Evolutionary conservation across 164 flowering plant genomes (phyloP), one percentile per base, ranked within the genome.

Genomic region (Piper longum): DNA sequence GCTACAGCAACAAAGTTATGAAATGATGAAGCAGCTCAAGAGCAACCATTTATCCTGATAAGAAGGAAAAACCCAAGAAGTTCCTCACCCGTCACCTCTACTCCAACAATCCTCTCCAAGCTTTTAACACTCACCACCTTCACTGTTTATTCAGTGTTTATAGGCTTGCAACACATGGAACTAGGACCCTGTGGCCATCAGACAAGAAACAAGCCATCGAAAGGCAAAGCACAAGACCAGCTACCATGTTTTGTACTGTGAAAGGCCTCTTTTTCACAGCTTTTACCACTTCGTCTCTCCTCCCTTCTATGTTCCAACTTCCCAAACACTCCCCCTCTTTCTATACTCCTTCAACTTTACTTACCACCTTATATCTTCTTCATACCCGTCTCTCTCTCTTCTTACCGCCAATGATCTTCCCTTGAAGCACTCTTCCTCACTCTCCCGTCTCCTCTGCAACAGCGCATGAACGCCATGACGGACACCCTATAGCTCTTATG

Each of bases 1-100:
- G 5, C n/a, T 68, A 55, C 69, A 64, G 43, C 56, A 52, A 42
- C 48, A 26, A 43, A 12, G 17, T 12, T 6, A 12, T 44, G 48
- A 40, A 44, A 57, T 16, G 57, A 13, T 55, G 19, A 61, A 55
- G 16, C 13, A 55, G 2, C 19, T 55, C 3, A 55, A 26, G 17
- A 55, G 5, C 57, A 55, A 55, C 19, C 57, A 55, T 26, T 13
- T 16, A 17, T 55, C 7, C 17, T 26, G 57, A 26, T 55, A 26
- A 16, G 5, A 4, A 55, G 57, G 6, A 55, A 55, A 55, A 16
- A 26, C 36, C 36, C 36, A 26, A 26, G 36, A 26, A 26, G 36
- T 26, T 26, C 36, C 14, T 26, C 64, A 4, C 8, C 74, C 64
- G 67, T 63, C 70, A 71, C 69, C 61, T 41, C 62, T 7, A 11